Base-by-base conservation (phyloP, 345 rosid species). In the Rhizophora apiculata region DNA sequence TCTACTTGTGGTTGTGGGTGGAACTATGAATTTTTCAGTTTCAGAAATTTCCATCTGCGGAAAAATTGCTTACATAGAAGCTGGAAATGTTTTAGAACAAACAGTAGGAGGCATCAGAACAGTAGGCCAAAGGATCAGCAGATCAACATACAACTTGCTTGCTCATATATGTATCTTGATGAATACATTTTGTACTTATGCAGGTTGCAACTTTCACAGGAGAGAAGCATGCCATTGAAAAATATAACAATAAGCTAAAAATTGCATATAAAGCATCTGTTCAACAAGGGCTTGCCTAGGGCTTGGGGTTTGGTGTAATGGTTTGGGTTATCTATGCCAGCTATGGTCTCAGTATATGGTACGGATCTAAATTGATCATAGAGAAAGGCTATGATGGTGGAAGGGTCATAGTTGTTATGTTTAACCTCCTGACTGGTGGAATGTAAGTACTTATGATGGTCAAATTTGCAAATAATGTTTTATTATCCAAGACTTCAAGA, bases 181-280 rank as follows among this genome's bases (percentile, higher is more conserved):
- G 26, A 52, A 55, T 19, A 34, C 51, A 32, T 65, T 22, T 55
- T 24, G 24, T 58, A 43, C 65, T 15, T 43, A 2, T 56, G 24
- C 65, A 69, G 98, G 96, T 93, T 20, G 91, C 87, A 56, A 86
- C 97, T 22, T 93, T 93, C 81, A 85, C 96, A 0, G 96, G 96
- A 37, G 98, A 93, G 84, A 90, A 87, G 76, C 79, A 64, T n/a
- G 93, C 97, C 10, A 79, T 83, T 26, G 83, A 80, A 8, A 89
- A 85, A 4, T 93, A 93, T 39, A 75, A 89, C 43, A 72, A 54
- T 3, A 89, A 85, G 74, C 82, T 93, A 7, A 75, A 82, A 68
- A 68, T 83, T 11, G 96, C 97, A 24, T 90, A 84, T 59, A 73
- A 71, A 26, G 78, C 93, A 22, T 66, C 85, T 3, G 80, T 76